A percentile compares a stretch with the other conserved stretches of the same genome.
These are phyloP conservation scores for Colletotrichum higginsianum DNA, from an alignment of 2,329 filamentous ascomycete genomes.

Conservation along the genomic window DNA sequence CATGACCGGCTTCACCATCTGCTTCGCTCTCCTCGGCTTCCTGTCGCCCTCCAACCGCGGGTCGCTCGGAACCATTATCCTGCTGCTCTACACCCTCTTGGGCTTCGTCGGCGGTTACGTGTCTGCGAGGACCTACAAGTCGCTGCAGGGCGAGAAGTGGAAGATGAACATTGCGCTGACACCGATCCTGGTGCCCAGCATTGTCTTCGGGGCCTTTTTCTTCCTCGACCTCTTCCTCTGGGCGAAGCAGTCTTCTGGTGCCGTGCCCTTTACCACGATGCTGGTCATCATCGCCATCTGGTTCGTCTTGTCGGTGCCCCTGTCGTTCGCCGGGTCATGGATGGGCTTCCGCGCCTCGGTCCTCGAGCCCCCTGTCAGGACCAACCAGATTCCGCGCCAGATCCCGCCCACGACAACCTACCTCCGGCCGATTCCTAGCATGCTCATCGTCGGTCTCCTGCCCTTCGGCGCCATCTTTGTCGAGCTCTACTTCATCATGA, in stretches of 20 bases:
- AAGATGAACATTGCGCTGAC: slow-evolving; percentile 94
- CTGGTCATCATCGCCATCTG: slow-evolving; percentile 92
- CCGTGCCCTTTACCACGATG: slow-evolving; percentile 98
- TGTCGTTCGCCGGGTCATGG: slow-evolving; percentile 93
- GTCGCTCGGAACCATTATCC: slow-evolving; percentile 91
- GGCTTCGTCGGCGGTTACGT: slow-evolving; percentile 94
- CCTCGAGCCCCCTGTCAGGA: slow-evolving; percentile 87
- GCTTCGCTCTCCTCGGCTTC: slow-evolving; percentile 93
- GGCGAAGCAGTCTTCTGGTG: slow-evolving; percentile 91
- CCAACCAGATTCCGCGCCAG: slow-evolving; percentile 98
- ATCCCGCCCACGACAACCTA: slow-evolving; percentile 89
- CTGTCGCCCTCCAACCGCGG: slow-evolving; percentile 96
- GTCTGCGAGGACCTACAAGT: slow-evolving; percentile 93
- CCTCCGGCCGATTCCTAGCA: slow-evolving; percentile 88
- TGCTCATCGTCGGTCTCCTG: slow-evolving; percentile 91
- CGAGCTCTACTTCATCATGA: slow-evolving; percentile 99
- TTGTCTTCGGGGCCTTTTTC: slow-evolving; percentile 93
- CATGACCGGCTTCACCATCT: slow-evolving; percentile 96
- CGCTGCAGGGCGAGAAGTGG: slow-evolving; percentile 92
- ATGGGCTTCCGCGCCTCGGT: slow-evolving; percentile 84
- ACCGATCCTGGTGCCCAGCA: slow-evolving; percentile 85
- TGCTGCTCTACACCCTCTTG: slow-evolving; percentile 93
- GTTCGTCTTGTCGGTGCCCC: slow-evolving; percentile 95
- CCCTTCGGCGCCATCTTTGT: slow-evolving; percentile 98
- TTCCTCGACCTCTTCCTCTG: slow-evolving; percentile 96